These are phyloP conservation scores for Hypsizygus marmoreus DNA, from an alignment of 768 basidiomycete genomes.

Conservation along the genomic window DNA sequence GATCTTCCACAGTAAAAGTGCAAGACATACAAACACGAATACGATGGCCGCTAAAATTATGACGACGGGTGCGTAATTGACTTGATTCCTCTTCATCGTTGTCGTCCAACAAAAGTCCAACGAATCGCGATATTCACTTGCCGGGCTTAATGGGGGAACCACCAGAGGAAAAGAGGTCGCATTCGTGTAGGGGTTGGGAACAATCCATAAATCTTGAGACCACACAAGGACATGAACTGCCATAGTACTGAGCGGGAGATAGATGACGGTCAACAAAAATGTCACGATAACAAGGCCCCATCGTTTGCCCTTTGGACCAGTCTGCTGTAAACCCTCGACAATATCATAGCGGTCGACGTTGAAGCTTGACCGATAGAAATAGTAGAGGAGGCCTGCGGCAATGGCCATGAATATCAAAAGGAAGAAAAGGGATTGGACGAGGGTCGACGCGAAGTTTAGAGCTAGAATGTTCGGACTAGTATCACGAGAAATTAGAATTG, in stretches of 20 bases:
- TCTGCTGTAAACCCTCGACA: constrained; percentile 57
- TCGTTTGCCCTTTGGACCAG: constrained; percentile 39
- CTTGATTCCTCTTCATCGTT: constrained; percentile 67
- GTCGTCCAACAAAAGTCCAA: constrained; percentile 81
- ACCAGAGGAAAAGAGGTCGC: constrained; percentile 51
- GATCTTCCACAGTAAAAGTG: not conserved
- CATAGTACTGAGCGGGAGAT: constrained; percentile 78
- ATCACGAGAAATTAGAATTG: constrained; percentile 9
- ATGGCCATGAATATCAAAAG: constrained; percentile 60
- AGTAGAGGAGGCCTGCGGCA: constrained; percentile 54
- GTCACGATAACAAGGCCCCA: constrained; percentile 62
- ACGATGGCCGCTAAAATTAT: constrained; percentile 58
- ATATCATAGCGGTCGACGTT: constrained; percentile 49
- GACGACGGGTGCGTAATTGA: constrained; percentile 69
- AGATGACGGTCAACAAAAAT: constrained; percentile 68
- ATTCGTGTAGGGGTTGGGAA: constrained; percentile 68
- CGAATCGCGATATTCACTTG: constrained; percentile 57
- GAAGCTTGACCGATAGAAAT: constrained; percentile 53
- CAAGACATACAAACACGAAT: constrained; percentile 48
- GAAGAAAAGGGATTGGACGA: constrained; percentile 60
- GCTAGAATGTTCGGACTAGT: constrained; percentile 72
- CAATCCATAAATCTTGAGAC: constrained; percentile 76
- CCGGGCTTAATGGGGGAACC: constrained; percentile 54
- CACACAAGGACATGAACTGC: constrained; percentile 75
- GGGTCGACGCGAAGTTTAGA: constrained; percentile 67